Base-by-base conservation (phyloP, 257 asterid species). In the Ehretia macrophylla region DNA sequence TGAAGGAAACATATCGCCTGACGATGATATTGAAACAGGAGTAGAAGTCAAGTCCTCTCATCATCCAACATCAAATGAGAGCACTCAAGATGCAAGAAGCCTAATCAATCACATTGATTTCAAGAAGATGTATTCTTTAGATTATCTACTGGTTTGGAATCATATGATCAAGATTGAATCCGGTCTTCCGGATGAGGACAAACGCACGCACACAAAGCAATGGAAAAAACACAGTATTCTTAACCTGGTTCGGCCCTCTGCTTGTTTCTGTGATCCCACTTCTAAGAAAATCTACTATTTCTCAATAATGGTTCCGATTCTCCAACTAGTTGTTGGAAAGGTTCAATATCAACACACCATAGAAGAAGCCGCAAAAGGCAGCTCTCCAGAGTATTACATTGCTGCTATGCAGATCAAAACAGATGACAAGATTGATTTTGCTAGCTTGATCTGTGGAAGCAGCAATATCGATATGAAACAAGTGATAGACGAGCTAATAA, bases 11-110 rank as follows among this genome's bases (percentile, higher is more conserved):
- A 44, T 32, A 56, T 46, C 53, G 8, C 46, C 18, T 10, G 65
- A 62, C 56, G 35, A 56, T 13, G 79, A 75, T 17, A 66, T 69
- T 53, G 81, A 75, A 59, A 66, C 21, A 37, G 81, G 73, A 57
- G 45, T 35, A 11, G 48, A 51, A 52, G 11, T 16, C 38, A 70
- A 66, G 64, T 20, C 62, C 14, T 56, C 56, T 59, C 54, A 42
- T 38, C 52, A 58, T 44, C 64, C 61, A 39, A n/a, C n/a, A n/a
- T 50, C 80, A 45, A 52, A 45, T 9, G n/a, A 63, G 37, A 32
- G 16, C 16, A 38, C 21, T 23, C 46, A n/a, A 3, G 14, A 56
- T 56, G 67, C 57, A 51, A 62, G 48, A 17, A 35, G 51, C 27
- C 42, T 55, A 32, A 71, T 66, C 40, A 59, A 58, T 42, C 35